Conservation (phyloP, 805 yeast genomes). For the Metschnikowia chrysomelidarum region DNA sequence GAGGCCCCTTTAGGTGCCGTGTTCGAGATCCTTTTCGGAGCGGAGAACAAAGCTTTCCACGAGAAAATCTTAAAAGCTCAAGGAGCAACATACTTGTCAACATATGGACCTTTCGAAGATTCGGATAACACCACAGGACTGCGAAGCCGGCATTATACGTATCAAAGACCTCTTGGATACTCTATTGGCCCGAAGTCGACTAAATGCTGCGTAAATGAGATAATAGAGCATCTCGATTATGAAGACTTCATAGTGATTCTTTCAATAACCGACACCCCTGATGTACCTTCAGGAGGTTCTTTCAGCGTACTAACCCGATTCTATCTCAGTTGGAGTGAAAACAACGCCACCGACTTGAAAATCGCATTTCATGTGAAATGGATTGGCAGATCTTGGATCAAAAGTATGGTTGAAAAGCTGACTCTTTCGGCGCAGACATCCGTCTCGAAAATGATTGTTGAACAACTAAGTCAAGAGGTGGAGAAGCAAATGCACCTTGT, state of each 20-base stretch:
- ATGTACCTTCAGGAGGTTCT: conserved; percentile 82
- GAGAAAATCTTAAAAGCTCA: conserved; percentile 52
- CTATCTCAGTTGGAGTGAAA: conserved; percentile 69
- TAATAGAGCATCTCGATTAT: conserved; percentile 51
- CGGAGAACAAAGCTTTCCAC: conserved; percentile 45
- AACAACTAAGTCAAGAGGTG: conserved; percentile 45
- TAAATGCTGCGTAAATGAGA: conserved; percentile 59
- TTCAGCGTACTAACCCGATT: conserved; percentile 76
- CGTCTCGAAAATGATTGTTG: conserved; percentile 51
- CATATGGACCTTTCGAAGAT: conserved; percentile 20
- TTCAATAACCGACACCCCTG: conserved; percentile 68
- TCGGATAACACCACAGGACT: conserved; percentile 38
- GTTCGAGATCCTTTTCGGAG: conserved; percentile 58
- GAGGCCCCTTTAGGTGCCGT: conserved; percentile 67
- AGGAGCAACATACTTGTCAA: conserved; percentile 59
- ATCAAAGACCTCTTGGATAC: conserved; percentile 61
- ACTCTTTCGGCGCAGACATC: conserved; percentile 70
- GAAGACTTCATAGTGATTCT: conserved; percentile 47
- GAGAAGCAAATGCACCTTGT: conserved; percentile 9
- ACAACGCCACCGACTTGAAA: conserved; percentile 56
- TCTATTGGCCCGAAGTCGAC: conserved; percentile 81
- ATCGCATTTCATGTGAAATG: conserved; percentile 81
- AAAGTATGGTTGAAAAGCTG: conserved; percentile 72
- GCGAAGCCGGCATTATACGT: conserved; percentile 50
- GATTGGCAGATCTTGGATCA: conserved; percentile 85